Evolutionary conservation across 169 alveolate species (phyloP), one percentile per base, ranked within the genome.

Genomic region (Plasmodium malariae): DNA sequence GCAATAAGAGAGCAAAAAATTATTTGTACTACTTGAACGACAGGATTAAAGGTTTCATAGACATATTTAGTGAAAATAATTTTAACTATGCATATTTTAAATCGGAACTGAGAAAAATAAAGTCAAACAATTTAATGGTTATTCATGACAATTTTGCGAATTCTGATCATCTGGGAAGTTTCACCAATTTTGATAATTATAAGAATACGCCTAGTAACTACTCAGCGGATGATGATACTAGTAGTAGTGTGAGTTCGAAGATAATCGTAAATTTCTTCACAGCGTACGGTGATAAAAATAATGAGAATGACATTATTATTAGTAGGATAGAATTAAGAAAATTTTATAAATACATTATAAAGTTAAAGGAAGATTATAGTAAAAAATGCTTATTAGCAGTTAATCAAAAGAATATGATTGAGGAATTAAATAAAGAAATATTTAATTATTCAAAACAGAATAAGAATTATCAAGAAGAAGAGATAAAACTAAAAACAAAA

Each of bases 1-100:
- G 71, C 51, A 65, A 80, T 1, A 80, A 67, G 54, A 80, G 57
- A 21, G 57, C 83, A 17, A 80, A 40, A 37, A 80, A 80, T 80
- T 80, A 80, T 17, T 71, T 80, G 40, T 80, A 65, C 60, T 80
- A 80, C 40, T 67, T 80, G 21, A 80, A 80, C 67, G 90, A 80
- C n/a, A 80, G 67, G 36, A 80, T 80, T 57, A 80, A 80, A 60
- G 65, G 85, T n/a, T 68, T 80, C 48, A 80, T 80, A 28, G 83
- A 80, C 65, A 48, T 80, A 17, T 80, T 80, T 59, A 49, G 72
- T 37, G 83, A 67, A 80, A 67, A 65, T 28, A 80, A 63, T 45
- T 67, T 80, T 26, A 80, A 80, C 49, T 80, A 80, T 80, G 83
- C 65, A 34, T 68, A 32, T 30, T 80, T 80, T 45, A 80, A 65